phyloP scores from a whole-genome alignment of 805 yeast genomes.

The Danielia reshetovae region DNA sequence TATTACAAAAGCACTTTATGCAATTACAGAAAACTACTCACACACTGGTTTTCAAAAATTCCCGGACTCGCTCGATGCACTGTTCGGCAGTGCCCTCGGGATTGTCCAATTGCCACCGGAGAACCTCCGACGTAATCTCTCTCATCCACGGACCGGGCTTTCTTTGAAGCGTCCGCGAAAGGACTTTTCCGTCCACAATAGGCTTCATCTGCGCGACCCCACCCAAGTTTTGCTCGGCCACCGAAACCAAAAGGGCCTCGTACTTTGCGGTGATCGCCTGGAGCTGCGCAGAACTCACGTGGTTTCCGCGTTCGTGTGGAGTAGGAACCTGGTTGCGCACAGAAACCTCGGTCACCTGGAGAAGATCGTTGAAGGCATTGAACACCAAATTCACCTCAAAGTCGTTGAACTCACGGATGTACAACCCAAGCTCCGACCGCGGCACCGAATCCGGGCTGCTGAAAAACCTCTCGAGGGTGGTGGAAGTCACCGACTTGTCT shows the following conservation, averaged over 20 bases:
- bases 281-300: neutral
- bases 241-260: slow-evolving; percentile 26
- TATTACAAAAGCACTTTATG: neutral
- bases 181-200: slow-evolving; percentile 69
- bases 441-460: slow-evolving; percentile 16
- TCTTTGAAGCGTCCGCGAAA: slow-evolving; percentile 45
- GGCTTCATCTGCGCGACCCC: slow-evolving; percentile 54
- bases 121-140: slow-evolving; percentile 47
- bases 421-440: slow-evolving; percentile 59
- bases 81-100: slow-evolving; percentile 55
- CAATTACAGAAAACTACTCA: too few species aligned
- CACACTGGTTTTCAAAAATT: slow-evolving; percentile 11
- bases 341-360: neutral
- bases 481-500: slow-evolving; percentile 7
- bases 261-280: slow-evolving; percentile 21
- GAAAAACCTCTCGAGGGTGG: slow-evolving; percentile 18
- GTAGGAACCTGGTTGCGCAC: neutral
- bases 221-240: slow-evolving; percentile 32
- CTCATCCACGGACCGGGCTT: slow-evolving; percentile 91
- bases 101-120: slow-evolving; percentile 76
- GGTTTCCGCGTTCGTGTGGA: neutral
- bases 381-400: slow-evolving; percentile 44
- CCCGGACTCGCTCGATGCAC: slow-evolving; percentile 43
- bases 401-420: slow-evolving; percentile 49
- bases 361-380: slow-evolving; percentile 30